Evolutionary conservation across 1,139 yeast species (phyloP).

Genomic region (Diutina catenulata): DNA sequence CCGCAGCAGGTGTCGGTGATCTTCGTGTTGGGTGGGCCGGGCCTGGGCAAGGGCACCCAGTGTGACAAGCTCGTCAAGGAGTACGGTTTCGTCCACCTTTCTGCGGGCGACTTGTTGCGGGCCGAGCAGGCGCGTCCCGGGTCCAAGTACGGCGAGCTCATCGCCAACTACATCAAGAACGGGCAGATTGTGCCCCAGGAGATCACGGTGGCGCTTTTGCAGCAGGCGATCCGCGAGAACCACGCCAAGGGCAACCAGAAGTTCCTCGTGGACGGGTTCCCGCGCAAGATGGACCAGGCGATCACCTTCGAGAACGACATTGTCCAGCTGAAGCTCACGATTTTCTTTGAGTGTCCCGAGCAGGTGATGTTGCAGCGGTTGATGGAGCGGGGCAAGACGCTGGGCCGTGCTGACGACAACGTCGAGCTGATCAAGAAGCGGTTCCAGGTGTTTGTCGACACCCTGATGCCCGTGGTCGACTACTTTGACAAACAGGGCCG

Average conservation of each 20-base stretch:
- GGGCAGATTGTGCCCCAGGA: conserved; percentile 95
- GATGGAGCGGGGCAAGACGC: conserved; percentile 84
- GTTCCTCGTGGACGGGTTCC: conserved; percentile 91
- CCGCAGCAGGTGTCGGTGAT: conserved; percentile 63
- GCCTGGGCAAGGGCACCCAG: conserved; percentile 97
- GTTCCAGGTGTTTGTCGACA: conserved; percentile 74
- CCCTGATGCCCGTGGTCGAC: conserved; percentile 91
- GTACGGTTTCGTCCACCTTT: conserved; percentile 73
- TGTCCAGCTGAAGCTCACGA: conserved; percentile 64
- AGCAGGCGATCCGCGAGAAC: conserved; percentile 61
- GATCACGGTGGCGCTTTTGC: conserved; percentile 74
- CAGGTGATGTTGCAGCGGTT: conserved; percentile 74
- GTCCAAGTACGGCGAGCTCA: conserved; percentile 75
- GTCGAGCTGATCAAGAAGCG: conserved; percentile 83
- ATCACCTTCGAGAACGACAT: conserved; percentile 75
- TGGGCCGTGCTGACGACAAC: conserved; percentile 91
- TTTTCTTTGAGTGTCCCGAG: conserved; percentile 94
- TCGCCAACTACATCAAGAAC: conserved; percentile 72
- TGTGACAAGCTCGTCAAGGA: conserved; percentile 75
- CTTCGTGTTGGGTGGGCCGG: conserved; percentile 85
- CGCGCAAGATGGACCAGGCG: conserved; percentile 98
- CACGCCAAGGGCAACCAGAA: conserved; percentile 36
- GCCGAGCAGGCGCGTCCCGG: conserved; percentile 82
- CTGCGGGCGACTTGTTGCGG: conserved; percentile 91
- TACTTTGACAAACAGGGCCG: conserved; percentile 64